phyloP scores from a whole-genome alignment of 2,329 filamentous ascomycete genomes.

The Delphinella strobiligena region DNA sequence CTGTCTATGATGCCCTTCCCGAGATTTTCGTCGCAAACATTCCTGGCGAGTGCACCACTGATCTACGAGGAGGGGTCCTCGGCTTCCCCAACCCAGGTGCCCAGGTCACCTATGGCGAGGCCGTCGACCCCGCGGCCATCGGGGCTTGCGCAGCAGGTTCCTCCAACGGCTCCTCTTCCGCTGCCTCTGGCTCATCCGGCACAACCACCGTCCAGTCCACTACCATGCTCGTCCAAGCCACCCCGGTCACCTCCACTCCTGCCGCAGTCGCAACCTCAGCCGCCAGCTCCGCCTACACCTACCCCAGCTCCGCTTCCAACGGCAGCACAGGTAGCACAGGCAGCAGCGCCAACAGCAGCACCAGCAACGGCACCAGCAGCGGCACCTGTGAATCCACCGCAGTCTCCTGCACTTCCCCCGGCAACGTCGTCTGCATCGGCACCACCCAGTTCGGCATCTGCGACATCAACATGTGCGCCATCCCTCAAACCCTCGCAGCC shows the following conservation, averaged over 20 bases:
- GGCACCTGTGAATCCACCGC: constrained; percentile 13
- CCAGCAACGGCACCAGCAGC: too few species aligned
- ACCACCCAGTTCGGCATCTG: constrained; percentile 31
- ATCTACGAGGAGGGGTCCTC: constrained; percentile 17
- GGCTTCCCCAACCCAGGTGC: constrained; percentile 57
- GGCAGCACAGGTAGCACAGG: too few species aligned
- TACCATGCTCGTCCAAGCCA: constrained; percentile 3
- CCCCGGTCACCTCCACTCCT: constrained; percentile 5
- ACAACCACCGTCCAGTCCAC: not conserved
- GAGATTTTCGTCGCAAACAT: constrained; percentile 68
- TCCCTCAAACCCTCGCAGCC: constrained; percentile 27
- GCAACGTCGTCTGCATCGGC: constrained; percentile 32
- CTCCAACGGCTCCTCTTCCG: constrained; percentile 11
- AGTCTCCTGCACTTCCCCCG: constrained; percentile 27
- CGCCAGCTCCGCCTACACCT: constrained; percentile 1
- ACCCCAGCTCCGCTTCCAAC: constrained; percentile 2
- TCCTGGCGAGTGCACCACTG: constrained; percentile 38
- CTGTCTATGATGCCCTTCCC: constrained; percentile 51
- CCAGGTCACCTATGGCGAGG: constrained; percentile 31
- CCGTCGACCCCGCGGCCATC: constrained; percentile 4
- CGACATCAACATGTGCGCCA: constrained; percentile 28
- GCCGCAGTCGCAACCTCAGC: constrained; percentile 1
- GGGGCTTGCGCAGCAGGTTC: constrained; percentile 14
- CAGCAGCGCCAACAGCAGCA: constrained; percentile 1
- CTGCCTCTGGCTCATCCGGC: constrained; percentile 8